Conservation (phyloP, 108 stramenopile genomes). For the Cyclotella distinguenda region DNA sequence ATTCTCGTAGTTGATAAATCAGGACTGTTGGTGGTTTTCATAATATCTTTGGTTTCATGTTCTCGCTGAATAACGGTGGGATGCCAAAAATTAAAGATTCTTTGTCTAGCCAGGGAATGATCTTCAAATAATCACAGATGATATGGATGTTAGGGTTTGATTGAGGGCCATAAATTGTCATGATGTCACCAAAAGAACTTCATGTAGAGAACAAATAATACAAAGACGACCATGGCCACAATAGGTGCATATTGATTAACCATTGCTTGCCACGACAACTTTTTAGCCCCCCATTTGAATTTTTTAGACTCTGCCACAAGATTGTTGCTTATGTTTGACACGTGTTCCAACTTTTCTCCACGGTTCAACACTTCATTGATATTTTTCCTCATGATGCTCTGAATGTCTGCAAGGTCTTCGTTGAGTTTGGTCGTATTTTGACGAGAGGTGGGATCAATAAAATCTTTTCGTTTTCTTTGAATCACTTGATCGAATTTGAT, state of each 20-base stretch:
- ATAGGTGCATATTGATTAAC: conserved; percentile 87
- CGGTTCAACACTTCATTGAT: conserved; percentile 88
- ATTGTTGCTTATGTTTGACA: conserved; percentile 68
- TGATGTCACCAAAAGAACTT: conserved; percentile 76
- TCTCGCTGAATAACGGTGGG: too few relatives aligned
- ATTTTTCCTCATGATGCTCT: conserved; percentile 95
- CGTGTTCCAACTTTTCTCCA: conserved; percentile 88
- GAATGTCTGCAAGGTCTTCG: conserved; percentile 95
- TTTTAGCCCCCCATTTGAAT: conserved; percentile 92
- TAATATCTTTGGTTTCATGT: too few relatives aligned
- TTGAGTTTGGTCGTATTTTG: conserved; percentile 86
- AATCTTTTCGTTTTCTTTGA: conserved; percentile 92
- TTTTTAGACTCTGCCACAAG: conserved; percentile 78
- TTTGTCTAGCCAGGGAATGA: too few relatives aligned
- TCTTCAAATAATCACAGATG: too few relatives aligned
- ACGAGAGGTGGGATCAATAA: conserved; percentile 82
- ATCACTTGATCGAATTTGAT: conserved; percentile 91
- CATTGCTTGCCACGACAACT: conserved; percentile 79
- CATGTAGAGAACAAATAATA: conserved; percentile 76
- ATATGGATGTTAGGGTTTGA: too few relatives aligned
- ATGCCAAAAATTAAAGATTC: too few relatives aligned
- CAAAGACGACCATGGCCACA: conserved; percentile 53
- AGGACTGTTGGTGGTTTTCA: too few relatives aligned
- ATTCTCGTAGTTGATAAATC: too few relatives aligned
- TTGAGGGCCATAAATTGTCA: background rate